These are phyloP conservation scores for Candida ponderosae DNA, from an alignment of 805 yeast species.

Conservation along the genomic window DNA sequence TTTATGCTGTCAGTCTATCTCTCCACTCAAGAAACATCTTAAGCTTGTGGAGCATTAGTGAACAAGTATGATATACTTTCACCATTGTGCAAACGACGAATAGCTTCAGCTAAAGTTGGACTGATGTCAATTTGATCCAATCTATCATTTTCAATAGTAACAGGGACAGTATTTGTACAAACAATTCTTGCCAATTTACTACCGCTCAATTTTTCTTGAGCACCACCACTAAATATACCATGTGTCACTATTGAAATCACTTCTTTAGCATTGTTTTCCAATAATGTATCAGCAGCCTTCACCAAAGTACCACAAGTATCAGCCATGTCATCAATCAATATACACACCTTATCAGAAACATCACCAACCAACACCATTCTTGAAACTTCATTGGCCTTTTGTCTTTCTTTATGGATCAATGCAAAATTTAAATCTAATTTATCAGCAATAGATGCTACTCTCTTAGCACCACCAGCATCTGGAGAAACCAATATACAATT, in stretches of 20 bases:
- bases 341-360: slow-evolving; percentile 73
- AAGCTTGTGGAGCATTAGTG: slow-evolving; percentile 45
- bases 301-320: slow-evolving; percentile 97
- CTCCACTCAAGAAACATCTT: too few species aligned
- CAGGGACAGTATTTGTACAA: slow-evolving; percentile 91
- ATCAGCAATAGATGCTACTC: slow-evolving; percentile 93
- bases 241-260: slow-evolving; percentile 95
- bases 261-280: slow-evolving; percentile 71
- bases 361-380: slow-evolving; percentile 96
- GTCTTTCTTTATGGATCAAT: slow-evolving; percentile 92
- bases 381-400: slow-evolving; percentile 89
- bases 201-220: slow-evolving; percentile 61
- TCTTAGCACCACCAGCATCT: slow-evolving; percentile 98
- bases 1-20: too few species aligned
- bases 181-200: slow-evolving; percentile 67
- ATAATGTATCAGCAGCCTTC: slow-evolving; percentile 84
- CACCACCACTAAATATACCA: slow-evolving; percentile 85
- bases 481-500: slow-evolving; percentile 85
- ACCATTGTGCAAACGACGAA: slow-evolving; percentile 92
- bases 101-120: slow-evolving; percentile 86
- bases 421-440: slow-evolving; percentile 89
- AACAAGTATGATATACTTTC: slow-evolving; percentile 88
- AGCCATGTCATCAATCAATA: slow-evolving; percentile 95
- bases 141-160: slow-evolving; percentile 51
- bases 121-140: slow-evolving; percentile 79